These are phyloP conservation scores for Didymella pomorum DNA, from an alignment of 2,329 filamentous ascomycete species.

Conservation along the genomic window DNA sequence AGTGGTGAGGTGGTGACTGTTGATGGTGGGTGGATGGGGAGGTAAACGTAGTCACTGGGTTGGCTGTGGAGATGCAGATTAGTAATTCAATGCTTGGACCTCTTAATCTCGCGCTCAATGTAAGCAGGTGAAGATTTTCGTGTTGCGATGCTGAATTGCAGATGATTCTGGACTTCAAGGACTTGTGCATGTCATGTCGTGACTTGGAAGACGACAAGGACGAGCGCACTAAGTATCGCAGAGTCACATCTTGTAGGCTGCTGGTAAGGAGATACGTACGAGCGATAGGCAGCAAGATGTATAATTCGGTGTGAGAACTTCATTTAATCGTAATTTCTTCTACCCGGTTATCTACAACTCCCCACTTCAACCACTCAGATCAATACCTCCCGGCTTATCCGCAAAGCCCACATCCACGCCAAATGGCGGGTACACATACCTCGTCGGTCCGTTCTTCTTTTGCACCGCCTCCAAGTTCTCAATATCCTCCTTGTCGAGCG, in stretches of 20 bases:
- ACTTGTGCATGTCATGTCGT: too few species aligned
- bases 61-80: neutral
- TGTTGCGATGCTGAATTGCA: too few species aligned
- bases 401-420: slow-evolving; percentile 60
- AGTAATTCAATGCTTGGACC: neutral
- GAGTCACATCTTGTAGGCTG: too few species aligned
- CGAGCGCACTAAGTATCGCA: neutral
- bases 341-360: slow-evolving; percentile 24
- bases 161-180: too few species aligned
- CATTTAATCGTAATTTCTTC: slow-evolving; percentile 16
- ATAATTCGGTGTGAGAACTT: neutral
- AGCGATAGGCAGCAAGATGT: too few species aligned
- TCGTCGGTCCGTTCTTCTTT: slow-evolving; percentile 57
- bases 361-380: slow-evolving; percentile 44
- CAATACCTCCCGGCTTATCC: slow-evolving; percentile 54
- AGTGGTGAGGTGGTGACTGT: slow-evolving; percentile 83
- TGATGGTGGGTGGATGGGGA: slow-evolving; percentile 92
- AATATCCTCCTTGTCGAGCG: slow-evolving; percentile 70
- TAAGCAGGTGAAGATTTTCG: neutral
- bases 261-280: neutral
- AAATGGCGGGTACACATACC: slow-evolving; percentile 60
- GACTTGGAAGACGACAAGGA: too few species aligned
- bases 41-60: slow-evolving; percentile 56
- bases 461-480: slow-evolving; percentile 57
- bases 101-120: neutral